phyloP scores from a whole-genome alignment of 192 early-diverging fungal genomes.

The Backusella australiensis region DNA sequence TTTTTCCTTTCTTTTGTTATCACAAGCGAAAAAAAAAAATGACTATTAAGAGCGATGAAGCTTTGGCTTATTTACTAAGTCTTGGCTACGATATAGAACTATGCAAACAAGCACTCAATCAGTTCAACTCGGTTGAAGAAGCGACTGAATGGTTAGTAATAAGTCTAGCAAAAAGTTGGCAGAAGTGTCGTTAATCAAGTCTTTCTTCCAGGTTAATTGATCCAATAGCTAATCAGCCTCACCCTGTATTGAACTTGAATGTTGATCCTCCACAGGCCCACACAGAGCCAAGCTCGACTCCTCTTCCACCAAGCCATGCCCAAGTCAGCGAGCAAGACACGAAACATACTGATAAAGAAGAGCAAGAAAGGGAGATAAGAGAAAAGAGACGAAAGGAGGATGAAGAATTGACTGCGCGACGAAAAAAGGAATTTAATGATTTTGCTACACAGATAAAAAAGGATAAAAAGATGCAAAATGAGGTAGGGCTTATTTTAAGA shows the following conservation, averaged over 20 bases:
- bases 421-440: neutral
- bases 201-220: neutral
- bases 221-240: neutral
- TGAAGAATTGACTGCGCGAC: neutral
- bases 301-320: neutral
- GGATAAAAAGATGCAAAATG: neutral
- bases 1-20: neutral
- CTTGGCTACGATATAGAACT: neutral
- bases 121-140: neutral
- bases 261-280: neutral
- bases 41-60: neutral
- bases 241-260: neutral
- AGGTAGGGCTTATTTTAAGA: neutral
- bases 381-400: constrained; percentile 4
- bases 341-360: neutral
- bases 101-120: constrained; percentile 4
- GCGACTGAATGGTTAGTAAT: constrained; percentile 8
- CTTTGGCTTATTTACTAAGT: constrained; percentile 2
- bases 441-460: neutral
- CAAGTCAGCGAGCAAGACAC: neutral
- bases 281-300: neutral
- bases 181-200: neutral
- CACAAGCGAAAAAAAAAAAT: neutral
- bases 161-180: neutral
- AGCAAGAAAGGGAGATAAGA: neutral